Evolutionary conservation across 2,329 filamentous ascomycete species (phyloP).

Genomic region (Fusarium redolens): DNA sequence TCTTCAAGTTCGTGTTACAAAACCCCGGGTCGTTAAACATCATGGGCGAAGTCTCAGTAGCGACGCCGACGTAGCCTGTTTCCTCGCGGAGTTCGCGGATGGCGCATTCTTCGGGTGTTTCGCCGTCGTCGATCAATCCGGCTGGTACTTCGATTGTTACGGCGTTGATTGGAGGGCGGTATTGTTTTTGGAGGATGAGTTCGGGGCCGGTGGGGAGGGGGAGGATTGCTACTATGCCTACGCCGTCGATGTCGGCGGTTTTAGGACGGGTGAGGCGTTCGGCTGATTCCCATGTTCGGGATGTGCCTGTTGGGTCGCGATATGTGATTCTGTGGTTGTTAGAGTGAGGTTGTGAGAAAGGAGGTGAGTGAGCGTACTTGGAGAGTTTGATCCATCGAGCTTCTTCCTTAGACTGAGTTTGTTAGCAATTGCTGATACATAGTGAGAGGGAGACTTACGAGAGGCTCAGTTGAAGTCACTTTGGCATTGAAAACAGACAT

Average conservation of each 20-base stretch:
- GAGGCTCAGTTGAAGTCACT: conserved; percentile 56
- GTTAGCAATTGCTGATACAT: neutral
- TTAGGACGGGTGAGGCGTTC: conserved; percentile 76
- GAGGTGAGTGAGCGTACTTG: conserved; percentile 55
- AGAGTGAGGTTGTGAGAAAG: neutral
- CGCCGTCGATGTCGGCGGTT: conserved; percentile 73
- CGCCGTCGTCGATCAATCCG: conserved; percentile 70
- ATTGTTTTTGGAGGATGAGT: conserved; percentile 75
- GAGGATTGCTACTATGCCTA: conserved; percentile 78
- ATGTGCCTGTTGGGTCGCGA: conserved; percentile 68
- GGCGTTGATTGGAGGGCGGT: conserved; percentile 69
- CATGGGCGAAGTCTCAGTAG: conserved; percentile 68
- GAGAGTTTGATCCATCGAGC: conserved; percentile 71
- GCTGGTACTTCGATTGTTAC: conserved; percentile 73
- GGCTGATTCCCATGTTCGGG: conserved; percentile 77
- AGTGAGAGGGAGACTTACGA: conserved; percentile 51
- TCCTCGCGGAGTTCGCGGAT: conserved; percentile 74
- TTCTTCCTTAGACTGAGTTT: conserved; percentile 58
- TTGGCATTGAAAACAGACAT: conserved; percentile 59
- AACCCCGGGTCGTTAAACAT: conserved; percentile 76
- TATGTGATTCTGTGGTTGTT: conserved; percentile 67
- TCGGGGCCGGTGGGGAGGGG: conserved; percentile 64
- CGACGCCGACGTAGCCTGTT: conserved; percentile 71
- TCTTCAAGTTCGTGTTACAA: conserved; percentile 73
- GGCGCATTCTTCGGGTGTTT: conserved; percentile 70